These are phyloP conservation scores for Raphidocelis subcapitata DNA, from an alignment of 139 green algal genomes.

Conservation along the genomic window DNA sequence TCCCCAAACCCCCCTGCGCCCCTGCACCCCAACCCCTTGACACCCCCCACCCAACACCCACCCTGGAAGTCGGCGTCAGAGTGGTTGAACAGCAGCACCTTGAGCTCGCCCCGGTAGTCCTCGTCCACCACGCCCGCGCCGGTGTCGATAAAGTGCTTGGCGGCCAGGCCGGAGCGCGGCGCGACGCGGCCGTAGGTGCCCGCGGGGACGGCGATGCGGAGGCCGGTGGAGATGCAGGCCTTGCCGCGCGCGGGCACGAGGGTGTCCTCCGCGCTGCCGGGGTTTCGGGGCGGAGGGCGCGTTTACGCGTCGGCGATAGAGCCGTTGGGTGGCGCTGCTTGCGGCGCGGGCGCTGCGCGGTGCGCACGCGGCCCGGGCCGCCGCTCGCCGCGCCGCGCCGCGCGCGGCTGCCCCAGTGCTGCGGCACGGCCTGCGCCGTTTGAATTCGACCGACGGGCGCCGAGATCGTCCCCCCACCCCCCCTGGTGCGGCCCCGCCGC, in stretches of 20 bases:
- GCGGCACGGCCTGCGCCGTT: not conserved
- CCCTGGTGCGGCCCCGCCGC: not conserved
- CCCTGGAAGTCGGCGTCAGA: slow-evolving; percentile 82
- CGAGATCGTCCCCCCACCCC: not conserved
- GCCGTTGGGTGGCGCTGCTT: not conserved
- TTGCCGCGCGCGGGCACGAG: slow-evolving; percentile 87
- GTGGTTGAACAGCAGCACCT: slow-evolving; percentile 98
- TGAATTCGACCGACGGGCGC: not conserved
- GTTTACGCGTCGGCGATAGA: not conserved
- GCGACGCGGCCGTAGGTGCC: slow-evolving; percentile 96
- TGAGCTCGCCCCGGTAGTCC: slow-evolving; percentile 94
- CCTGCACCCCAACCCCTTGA: no score
- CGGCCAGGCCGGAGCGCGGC: slow-evolving; percentile 91
- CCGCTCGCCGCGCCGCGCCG: no score
- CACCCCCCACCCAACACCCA: no score
- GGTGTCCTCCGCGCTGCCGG: slow-evolving; percentile 78
- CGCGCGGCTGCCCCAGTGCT: no score
- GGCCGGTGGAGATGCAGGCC: slow-evolving; percentile 82
- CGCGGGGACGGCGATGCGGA: slow-evolving; percentile 83
- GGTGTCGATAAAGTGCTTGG: slow-evolving; percentile 96
- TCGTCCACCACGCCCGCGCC: slow-evolving; percentile 96
- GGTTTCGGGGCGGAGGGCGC: not conserved
- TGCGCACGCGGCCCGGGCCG: no score
- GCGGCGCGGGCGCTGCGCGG: not conserved
- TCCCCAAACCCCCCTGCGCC: no score